Evolutionary conservation across 768 basidiomycete species (phyloP).

Genomic region (Rhodosporidiobolus sp.): DNA sequence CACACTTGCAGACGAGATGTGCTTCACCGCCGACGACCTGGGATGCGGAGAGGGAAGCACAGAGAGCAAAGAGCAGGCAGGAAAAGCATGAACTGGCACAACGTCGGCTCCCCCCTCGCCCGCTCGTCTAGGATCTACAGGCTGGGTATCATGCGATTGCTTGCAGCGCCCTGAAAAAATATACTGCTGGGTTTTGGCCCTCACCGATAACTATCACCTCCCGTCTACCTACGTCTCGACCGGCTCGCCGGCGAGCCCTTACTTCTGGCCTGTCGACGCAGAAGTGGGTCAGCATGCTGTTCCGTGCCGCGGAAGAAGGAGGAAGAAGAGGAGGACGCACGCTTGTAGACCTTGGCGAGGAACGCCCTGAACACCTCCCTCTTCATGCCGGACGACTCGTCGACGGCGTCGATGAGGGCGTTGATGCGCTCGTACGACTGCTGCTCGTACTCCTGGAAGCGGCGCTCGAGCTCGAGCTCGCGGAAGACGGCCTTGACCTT

Average conservation of each 20-base stretch:
- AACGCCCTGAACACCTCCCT: constrained; percentile 77
- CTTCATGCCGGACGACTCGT: constrained; percentile 54
- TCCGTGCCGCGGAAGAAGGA: background rate
- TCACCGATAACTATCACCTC: too few relatives aligned
- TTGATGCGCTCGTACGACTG: constrained; percentile 64
- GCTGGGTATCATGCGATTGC: too few relatives aligned
- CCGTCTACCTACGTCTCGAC: too few relatives aligned
- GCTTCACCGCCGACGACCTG: too few relatives aligned
- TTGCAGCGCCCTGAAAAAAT: background rate
- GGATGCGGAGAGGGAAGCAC: too few relatives aligned
- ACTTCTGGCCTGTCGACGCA: background rate
- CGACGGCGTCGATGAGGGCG: constrained; percentile 59
- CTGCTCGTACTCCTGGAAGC: constrained; percentile 77
- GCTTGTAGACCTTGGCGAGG: constrained; percentile 70
- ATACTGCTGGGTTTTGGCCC: background rate
- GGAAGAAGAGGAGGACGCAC: background rate
- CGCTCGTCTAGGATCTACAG: too few relatives aligned
- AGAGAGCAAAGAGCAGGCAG: too few relatives aligned
- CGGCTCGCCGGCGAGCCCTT: background rate
- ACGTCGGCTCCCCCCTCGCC: too few relatives aligned
- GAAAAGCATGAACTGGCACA: too few relatives aligned
- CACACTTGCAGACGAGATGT: too few relatives aligned
- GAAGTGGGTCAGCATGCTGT: background rate
- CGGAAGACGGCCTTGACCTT: constrained; percentile 68
- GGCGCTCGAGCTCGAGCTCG: constrained; percentile 58